A percentile compares a stretch with the other conserved stretches of the same genome.
Conservation (phyloP, 2,329 filamentous ascomycete genomes). For the Penicillium sp. region DNA sequence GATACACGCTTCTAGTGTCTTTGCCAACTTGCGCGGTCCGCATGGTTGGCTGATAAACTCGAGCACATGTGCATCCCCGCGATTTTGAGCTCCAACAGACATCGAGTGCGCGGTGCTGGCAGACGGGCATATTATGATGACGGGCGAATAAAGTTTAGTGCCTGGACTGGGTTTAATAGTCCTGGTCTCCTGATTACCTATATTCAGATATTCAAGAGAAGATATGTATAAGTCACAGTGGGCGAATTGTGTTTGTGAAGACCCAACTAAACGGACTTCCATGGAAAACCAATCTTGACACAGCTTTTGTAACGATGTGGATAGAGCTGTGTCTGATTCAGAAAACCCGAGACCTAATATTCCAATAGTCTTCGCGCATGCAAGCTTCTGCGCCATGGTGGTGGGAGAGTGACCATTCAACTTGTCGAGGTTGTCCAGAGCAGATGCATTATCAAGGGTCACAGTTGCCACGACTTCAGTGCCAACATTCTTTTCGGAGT, state of each 20-base stretch:
- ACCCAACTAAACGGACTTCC: conserved; percentile 2
- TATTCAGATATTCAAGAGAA: conserved; percentile 16
- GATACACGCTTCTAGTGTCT: conserved; percentile 20
- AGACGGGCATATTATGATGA: conserved; percentile 28
- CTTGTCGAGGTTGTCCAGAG: neutral
- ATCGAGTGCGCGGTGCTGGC: conserved; percentile 19
- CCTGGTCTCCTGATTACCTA: conserved; percentile 4
- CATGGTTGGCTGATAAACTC: conserved; percentile 35
- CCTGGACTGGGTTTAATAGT: neutral
- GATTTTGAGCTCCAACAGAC: conserved; percentile 3
- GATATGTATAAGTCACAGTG: conserved; percentile 25
- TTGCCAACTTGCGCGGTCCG: conserved; percentile 32
- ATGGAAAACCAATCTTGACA: conserved; percentile 20
- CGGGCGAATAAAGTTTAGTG: conserved; percentile 8
- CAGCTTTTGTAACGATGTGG: conserved; percentile 16
- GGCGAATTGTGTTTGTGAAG: neutral
- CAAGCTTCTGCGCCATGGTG: neutral
- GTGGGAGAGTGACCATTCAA: neutral
- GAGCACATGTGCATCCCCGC: conserved; percentile 14
- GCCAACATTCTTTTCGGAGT: conserved; percentile 24
- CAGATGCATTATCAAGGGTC: neutral
- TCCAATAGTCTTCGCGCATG: conserved; percentile 16
- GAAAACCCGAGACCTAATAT: conserved; percentile 17
- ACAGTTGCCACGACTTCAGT: conserved; percentile 21
- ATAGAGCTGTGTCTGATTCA: conserved; percentile 8